Base-by-base conservation (phyloP, 805 yeast genomes). In the Yarrowia sp. region DNA sequence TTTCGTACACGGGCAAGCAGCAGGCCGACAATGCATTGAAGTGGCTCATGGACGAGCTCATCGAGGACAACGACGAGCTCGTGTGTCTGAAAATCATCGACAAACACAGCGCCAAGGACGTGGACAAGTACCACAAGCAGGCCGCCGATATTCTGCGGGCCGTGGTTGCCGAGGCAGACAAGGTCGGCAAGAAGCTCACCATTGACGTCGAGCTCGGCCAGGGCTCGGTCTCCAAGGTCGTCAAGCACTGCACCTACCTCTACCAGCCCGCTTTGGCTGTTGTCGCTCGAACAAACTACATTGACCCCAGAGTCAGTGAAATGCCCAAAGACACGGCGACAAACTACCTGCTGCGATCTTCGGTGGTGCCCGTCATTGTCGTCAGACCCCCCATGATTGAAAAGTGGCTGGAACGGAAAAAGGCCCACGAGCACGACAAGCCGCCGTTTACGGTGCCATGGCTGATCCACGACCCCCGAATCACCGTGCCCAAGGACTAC, bases 41-140 rank as follows among this genome's bases (percentile, higher is more conserved):
- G 50, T 83, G 85, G 85, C 76, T 82, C 0, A 69, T 83, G 15
- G 81, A 79, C 55, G 81, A 83, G 69, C 74, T 83, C 66, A 73
- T 79, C 20, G 76, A 74, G 39, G 84, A 83, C 69, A 82, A 82
- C 20, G 86, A 83, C 70, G 83, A 81, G 38, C 71, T 83, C 9
- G 81, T 83, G 4, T 80, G 84, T 53, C 72, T 83, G 20, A 75
- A 82, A 39, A 85, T 81, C 13, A 72, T 83, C 15, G 78, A 82
- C 17, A 61, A 61, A 17, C 77, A 77, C 30, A 77, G 75, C 43
- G 70, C 72, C 20, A 70, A 68, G 56, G 67, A 71, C 19, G 44
- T 72, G n/a, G 66, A 68, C 46, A 47, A 46, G 43, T 61, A 61
- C 55, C 55, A 61, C 24, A 38, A 20, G 36, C 66, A 61, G 46